Evolutionary conservation across 805 yeast genomes (phyloP), one percentile per base, ranked within the genome.

Genomic region (Sugiyamaella lignohabitans): DNA sequence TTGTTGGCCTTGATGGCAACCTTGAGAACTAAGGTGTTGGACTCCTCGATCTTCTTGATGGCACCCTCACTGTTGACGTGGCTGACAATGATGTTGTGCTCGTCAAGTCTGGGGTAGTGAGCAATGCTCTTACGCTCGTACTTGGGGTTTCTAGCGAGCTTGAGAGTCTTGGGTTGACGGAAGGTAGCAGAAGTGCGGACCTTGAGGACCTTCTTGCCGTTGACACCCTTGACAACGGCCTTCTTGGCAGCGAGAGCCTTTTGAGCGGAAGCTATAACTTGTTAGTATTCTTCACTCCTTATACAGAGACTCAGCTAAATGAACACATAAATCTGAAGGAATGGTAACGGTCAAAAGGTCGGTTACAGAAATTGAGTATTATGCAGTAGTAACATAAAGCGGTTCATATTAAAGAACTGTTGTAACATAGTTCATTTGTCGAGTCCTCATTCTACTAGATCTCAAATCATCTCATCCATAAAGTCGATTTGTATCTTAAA

Each of bases 31-130:
- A 93, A 83, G 68, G 95, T 93, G 94, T 93, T 93, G 77, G 95
- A 87, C 71, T 88, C 96, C 80, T 93, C 98, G 70, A 93, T 96
- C 81, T 87, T 87, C 85, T 93, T 91, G 86, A 93, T 88, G 69
- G 98, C 96, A 63, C 96, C 87, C 81, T 93, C 98, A 65, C 95
- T 81, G 72, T 91, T 91, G 75, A 91, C 82, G 78, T 97, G 97
- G 64, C 87, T 77, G 73, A 86, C 84, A 70, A 93, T 82, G 70
- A 88, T 75, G 77, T 87, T 87, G 93, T 85, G 84, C 67, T 94
- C 85, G 73, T 93, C 98, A 69, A 87, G 73, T 82, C 98, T 93
- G 76, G 84, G 81, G 83, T 83, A 84, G 79, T 93, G 98, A 69
- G 97, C 95, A 66, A 93, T 95, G 63, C 96, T 73, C 80, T 87